Evolutionary conservation across 2,329 filamentous ascomycete species (phyloP), one percentile per base, ranked within the genome.

Genomic region (Uncinocarpus reesii): DNA sequence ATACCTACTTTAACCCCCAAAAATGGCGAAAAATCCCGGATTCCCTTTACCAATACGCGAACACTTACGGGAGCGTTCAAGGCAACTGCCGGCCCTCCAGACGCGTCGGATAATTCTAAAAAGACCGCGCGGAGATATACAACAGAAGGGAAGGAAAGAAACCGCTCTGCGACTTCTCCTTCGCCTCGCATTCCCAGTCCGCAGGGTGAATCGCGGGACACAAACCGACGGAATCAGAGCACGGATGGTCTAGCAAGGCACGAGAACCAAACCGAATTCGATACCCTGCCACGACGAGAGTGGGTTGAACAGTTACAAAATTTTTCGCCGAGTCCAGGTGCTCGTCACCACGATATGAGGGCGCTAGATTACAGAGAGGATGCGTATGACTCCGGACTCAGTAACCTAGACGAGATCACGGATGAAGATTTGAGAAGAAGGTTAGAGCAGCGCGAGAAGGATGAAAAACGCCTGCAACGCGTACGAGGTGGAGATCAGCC

Each of bases 41-140:
- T 59, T 36, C 62, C 57, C 31, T 62, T 66, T 49, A 62, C 61
- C 36, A 53, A 62, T 35, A 65, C 67, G 11, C 62, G 61, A 24
- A 68, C 65, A 7, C 52, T 70, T 45, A 63, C 63, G 43, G 63
- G 63, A 45, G 65, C 67, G 15, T 70, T 67, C 53, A 61, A 65
- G 48, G 60, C 60, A 21, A 57, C 62, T 40, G 64, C 61, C 46
- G 57, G 57, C 44, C 60, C 57, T 31, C 43, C 55, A 32, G 45
- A 54, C 32, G 28, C 48, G 32, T 41, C 18, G 56, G 56, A 47
- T 47, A 64, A 61, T 56, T 53, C 57, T 32, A 34, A 56, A 49
- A 20, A 61, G 58, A 37, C 35, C 24, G 61, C 64, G 31, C 60
- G 52, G 24, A 58, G 51, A 40, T 41, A 24, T 18, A 41, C 35